Conservation (phyloP, 441 rosid species). For the Croton laevigatus region DNA sequence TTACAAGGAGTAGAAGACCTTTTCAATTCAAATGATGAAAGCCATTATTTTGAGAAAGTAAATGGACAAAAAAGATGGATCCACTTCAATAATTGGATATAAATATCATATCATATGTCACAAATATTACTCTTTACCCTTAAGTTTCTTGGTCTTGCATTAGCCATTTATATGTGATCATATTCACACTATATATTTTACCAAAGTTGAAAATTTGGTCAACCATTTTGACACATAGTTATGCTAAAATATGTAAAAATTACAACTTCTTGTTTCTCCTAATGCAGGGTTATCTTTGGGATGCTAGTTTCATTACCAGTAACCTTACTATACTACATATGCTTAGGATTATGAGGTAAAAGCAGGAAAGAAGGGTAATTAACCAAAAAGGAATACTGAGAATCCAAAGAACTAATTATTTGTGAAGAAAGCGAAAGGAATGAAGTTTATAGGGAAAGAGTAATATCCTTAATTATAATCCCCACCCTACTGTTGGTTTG, state of each 20-base stretch:
- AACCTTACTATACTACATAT: conserved; percentile 60
- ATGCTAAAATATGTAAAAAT: background rate
- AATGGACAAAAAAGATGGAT: background rate
- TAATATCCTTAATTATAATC: background rate
- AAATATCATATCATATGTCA: background rate
- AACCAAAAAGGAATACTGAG: conserved; percentile 1
- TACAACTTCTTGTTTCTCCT: background rate
- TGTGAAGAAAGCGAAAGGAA: background rate
- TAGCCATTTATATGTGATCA: background rate
- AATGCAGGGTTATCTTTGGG: conserved; percentile 75
- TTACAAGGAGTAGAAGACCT: background rate
- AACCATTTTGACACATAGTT: background rate
- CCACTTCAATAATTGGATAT: background rate
- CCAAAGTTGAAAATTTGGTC: background rate
- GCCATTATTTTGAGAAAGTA: background rate
- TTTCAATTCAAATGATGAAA: background rate
- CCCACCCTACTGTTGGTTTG: background rate
- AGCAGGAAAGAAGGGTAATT: background rate
- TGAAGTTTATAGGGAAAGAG: background rate
- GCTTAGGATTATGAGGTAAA: conserved; percentile 43
- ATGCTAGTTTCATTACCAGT: conserved; percentile 77
- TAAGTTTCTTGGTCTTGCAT: conserved; percentile 3
- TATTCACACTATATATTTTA: too few species aligned
- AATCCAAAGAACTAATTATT: conserved; percentile 17
- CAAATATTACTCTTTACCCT: background rate